phyloP scores from a whole-genome alignment of 129 eudicot genomes.

The Mikania micrantha region DNA sequence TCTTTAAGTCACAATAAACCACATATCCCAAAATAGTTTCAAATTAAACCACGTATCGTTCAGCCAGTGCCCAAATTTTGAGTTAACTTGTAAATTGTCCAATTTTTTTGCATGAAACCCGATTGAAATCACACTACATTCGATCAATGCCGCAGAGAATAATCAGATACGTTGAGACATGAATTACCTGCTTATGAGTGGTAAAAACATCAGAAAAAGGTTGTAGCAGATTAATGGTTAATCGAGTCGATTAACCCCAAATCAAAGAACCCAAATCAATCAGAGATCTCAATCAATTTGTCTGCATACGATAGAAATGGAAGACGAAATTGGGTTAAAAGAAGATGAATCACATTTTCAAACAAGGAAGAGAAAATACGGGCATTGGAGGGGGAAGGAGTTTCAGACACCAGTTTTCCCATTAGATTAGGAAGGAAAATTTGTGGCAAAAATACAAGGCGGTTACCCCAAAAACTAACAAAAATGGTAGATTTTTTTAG shows the following conservation, averaged over 20 bases:
- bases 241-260: constrained; percentile 18
- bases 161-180: neutral
- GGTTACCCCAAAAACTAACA: neutral
- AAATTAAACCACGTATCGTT: neutral
- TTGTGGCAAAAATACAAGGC: constrained; percentile 28
- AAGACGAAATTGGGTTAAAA: constrained; percentile 5
- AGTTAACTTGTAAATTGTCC: neutral
- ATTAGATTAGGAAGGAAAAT: constrained; percentile 16
- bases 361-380: constrained; percentile 26
- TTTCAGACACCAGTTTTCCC: constrained; percentile 25
- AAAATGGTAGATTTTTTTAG: neutral
- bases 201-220: neutral
- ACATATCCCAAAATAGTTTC: no score
- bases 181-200: constrained; percentile 16
- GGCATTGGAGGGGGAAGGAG: constrained; percentile 6
- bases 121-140: neutral
- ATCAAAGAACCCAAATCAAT: neutral
- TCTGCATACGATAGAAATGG: neutral
- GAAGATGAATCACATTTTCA: constrained; percentile 16
- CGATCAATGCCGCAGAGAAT: no score
- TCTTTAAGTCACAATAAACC: neutral
- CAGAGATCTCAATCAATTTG: neutral
- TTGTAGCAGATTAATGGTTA: constrained; percentile 23
- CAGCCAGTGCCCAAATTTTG: neutral
- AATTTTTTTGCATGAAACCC: neutral